A percentile compares a stretch with the other conserved stretches of the same genome.
Evolutionary conservation across 805 yeast genomes (phyloP).

Genomic region (Millerago galiae): DNA sequence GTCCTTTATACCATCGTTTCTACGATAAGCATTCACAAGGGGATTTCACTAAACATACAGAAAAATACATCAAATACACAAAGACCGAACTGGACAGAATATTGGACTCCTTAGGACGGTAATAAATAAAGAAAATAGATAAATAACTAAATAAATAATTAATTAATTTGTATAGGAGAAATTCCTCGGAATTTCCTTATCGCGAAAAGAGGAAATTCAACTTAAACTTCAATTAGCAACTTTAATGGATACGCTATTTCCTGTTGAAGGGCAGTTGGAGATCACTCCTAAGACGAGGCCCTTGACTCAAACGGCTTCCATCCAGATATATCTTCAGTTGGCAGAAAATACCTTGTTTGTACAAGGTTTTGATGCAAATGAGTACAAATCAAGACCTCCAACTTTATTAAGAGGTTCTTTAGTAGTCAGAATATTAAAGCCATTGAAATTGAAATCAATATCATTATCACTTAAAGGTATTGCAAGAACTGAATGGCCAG

Average conservation of each 20-base stretch:
- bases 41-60: constrained; percentile 65
- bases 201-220: neutral
- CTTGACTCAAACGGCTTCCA: constrained; percentile 50
- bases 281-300: constrained; percentile 38
- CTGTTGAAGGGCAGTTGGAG: constrained; percentile 45
- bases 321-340: constrained; percentile 65
- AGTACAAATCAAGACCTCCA: constrained; percentile 63
- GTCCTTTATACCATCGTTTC: constrained; percentile 80
- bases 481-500: constrained; percentile 92
- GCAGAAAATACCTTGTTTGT: constrained; percentile 78
- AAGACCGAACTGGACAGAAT: constrained; percentile 37
- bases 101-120: constrained; percentile 27
- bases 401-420: constrained; percentile 77
- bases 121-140: neutral
- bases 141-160: neutral
- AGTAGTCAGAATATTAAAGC: constrained; percentile 60
- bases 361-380: constrained; percentile 71
- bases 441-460: constrained; percentile 63
- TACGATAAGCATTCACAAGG: constrained; percentile 67
- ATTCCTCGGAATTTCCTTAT: neutral
- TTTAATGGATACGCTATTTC: constrained; percentile 40
- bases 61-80: constrained; percentile 65
- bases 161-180: neutral
- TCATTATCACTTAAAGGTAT: constrained; percentile 57
- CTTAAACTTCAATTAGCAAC: neutral